A percentile compares a stretch with the other conserved stretches of the same genome.
Evolutionary conservation across 768 basidiomycete genomes (phyloP).

Genomic region (Pleurotus pulmonarius): DNA sequence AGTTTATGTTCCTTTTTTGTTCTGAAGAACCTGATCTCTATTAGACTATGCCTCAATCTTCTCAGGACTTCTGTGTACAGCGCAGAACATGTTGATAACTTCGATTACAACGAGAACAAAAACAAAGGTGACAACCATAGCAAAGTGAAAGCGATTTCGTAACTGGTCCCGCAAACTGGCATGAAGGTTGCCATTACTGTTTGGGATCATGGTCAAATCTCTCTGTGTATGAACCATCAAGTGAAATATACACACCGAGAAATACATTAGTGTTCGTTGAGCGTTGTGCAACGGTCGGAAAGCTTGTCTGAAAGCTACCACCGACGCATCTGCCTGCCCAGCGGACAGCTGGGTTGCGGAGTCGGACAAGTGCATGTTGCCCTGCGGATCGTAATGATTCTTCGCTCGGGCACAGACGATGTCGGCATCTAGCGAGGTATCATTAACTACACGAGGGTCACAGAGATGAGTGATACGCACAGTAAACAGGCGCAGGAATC

Average conservation of each 20-base stretch:
- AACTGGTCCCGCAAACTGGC: too few relatives aligned
- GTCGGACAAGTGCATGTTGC: slow-evolving; percentile 55
- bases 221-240: background rate
- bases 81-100: too few relatives aligned
- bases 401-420: slow-evolving; percentile 68
- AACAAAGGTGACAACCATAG: too few relatives aligned
- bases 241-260: slow-evolving; percentile 34
- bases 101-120: too few relatives aligned
- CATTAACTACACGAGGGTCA: background rate
- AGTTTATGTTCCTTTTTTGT: background rate
- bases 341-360: slow-evolving; percentile 46
- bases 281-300: slow-evolving; percentile 56
- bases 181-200: too few relatives aligned
- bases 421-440: slow-evolving; percentile 9
- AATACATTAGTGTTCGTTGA: slow-evolving; percentile 57
- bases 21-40: too few relatives aligned
- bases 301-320: slow-evolving; percentile 44
- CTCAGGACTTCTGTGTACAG: too few relatives aligned
- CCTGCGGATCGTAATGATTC: slow-evolving; percentile 72
- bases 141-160: too few relatives aligned
- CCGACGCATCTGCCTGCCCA: slow-evolving; percentile 32
- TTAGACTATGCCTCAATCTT: too few relatives aligned
- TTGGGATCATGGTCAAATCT: too few relatives aligned
- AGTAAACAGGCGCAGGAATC: slow-evolving; percentile 80
- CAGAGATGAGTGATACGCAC: slow-evolving; percentile 33